A percentile compares a stretch with the other conserved stretches of the same genome.
Conservation (phyloP, 2,329 filamentous ascomycete genomes). For the Raffaelea deltoideospora region DNA sequence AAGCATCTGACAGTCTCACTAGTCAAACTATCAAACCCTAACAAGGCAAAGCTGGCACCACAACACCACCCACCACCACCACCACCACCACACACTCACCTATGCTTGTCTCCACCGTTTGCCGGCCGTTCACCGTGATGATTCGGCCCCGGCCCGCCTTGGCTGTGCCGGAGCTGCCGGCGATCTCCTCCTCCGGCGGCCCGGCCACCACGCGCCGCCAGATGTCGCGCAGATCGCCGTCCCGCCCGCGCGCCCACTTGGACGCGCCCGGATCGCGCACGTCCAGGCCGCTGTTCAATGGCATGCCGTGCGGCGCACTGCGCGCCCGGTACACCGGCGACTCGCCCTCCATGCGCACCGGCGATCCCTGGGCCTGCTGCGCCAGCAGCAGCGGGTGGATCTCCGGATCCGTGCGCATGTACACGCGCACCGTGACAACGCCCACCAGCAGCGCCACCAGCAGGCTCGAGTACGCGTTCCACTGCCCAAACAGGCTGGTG, state of each 20-base stretch:
- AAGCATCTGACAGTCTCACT: too few relatives aligned
- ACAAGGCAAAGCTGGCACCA: too few relatives aligned
- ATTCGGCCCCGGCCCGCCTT: slow-evolving; percentile 51
- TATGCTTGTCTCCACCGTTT: slow-evolving; percentile 58
- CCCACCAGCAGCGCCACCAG: slow-evolving; percentile 51
- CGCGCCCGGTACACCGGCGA: slow-evolving; percentile 77
- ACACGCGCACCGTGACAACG: slow-evolving; percentile 55
- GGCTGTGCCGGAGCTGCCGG: not conserved
- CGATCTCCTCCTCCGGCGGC: slow-evolving; percentile 44
- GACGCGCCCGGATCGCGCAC: slow-evolving; percentile 68
- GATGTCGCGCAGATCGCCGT: slow-evolving; percentile 82
- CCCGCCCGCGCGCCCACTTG: slow-evolving; percentile 68
- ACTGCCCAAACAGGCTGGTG: slow-evolving; percentile 56
- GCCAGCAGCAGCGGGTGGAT: slow-evolving; percentile 83
- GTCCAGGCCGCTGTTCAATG: slow-evolving; percentile 60
- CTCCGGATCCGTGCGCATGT: slow-evolving; percentile 67
- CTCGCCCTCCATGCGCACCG: slow-evolving; percentile 70
- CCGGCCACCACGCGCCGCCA: slow-evolving; percentile 65
- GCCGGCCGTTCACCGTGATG: slow-evolving; percentile 63
- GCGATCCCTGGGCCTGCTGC: slow-evolving; percentile 63
- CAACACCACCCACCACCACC: too few relatives aligned
- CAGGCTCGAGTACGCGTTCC: slow-evolving; percentile 66
- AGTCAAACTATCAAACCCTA: too few relatives aligned
- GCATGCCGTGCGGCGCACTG: slow-evolving; percentile 72
- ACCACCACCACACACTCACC: slow-evolving; percentile 22